Conservation (phyloP, 73 alveolate genomes). For the Loxodes magnus region DNA sequence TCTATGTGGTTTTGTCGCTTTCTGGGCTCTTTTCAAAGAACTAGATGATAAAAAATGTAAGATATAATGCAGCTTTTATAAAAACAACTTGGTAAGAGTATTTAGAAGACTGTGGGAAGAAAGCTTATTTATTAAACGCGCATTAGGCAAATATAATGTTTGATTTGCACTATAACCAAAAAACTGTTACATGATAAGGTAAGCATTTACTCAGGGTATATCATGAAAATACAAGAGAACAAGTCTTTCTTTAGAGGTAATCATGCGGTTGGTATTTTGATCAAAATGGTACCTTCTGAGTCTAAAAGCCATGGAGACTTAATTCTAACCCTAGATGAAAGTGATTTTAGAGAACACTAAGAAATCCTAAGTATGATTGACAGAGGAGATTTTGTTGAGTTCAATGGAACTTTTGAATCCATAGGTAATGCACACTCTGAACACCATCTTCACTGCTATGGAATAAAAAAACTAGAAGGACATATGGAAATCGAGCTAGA, state of each 20-base stretch:
- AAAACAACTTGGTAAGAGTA: conserved; percentile 60
- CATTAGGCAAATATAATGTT: conserved; percentile 60
- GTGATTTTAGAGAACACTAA: neutral
- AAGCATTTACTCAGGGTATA: no score
- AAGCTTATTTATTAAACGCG: conserved; percentile 53
- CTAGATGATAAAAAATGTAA: neutral
- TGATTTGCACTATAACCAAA: conserved; percentile 50
- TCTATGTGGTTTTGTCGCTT: neutral
- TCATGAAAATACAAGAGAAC: conserved; percentile 25
- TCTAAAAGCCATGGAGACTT: conserved; percentile 57
- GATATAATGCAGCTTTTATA: neutral
- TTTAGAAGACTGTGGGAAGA: conserved; percentile 77
- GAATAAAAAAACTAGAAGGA: neutral
- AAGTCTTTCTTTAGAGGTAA: conserved; percentile 14
- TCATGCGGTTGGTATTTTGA: conserved; percentile 46
- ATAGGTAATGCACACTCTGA: conserved; percentile 6
- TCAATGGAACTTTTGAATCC: conserved; percentile 10
- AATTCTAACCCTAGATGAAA: conserved; percentile 33
- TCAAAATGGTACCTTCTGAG: conserved; percentile 83
- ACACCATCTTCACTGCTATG: conserved; percentile 5
- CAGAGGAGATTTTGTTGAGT: conserved; percentile 1
- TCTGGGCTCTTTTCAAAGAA: neutral
- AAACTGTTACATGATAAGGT: conserved; percentile 58
- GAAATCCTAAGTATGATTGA: neutral
- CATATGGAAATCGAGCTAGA: conserved; percentile 5